Base-by-base conservation (phyloP, 495 filamentous ascomycete species). In the Penicillium atrosanguineum region DNA sequence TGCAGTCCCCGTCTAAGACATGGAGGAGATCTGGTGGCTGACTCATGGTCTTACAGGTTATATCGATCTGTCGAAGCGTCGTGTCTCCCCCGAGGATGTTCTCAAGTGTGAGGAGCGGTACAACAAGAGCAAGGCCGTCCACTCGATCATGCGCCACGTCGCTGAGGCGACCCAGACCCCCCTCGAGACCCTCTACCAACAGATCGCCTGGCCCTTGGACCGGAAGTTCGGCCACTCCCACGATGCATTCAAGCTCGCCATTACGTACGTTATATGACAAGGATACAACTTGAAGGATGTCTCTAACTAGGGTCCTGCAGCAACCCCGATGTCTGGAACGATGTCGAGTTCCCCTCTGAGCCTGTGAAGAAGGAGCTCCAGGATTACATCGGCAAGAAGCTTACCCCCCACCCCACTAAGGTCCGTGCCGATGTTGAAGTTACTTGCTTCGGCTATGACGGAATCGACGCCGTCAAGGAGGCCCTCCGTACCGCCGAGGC, bases 111-210 rank as follows among this genome's bases (percentile, higher is more conserved):
- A 98, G 68, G 94, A 98, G 76, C 84, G 94, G 36, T 98, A 96
- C 79, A 98, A 98, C 83, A 98, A 98, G 84, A 89, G 88, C 79
- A 98, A 98, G 79, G 92, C 96, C 77, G 94, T 97, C 46, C 93
- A 97, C 74, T 93, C 88, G 4, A 97, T 98, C 69, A 88, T 97
- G 86, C 85, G 94, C 57, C 94, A 98, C 68, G 94, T 97, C 41
- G 93, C 94, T 47, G 94, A 98, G 79, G 97, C 95, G 74, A 95
- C 91, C 26, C 85, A 86, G 68, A 91, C 87, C 20, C 92, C 94
- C 15, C 94, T 98, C 67, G 91, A 97, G 78, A 79, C 82, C 39
- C 84, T 98, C 48, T 97, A 98, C 72, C 83, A 93, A 79, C 86
- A 79, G 56, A 97, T 98, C 73, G 92, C 84, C 41, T 98, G 94